Percentiles rank a stretch among this genome's conserved stretches.
Evolutionary conservation across 73 alveolate genomes (phyloP).

Genomic region (Paramecium pentaurelia): DNA sequence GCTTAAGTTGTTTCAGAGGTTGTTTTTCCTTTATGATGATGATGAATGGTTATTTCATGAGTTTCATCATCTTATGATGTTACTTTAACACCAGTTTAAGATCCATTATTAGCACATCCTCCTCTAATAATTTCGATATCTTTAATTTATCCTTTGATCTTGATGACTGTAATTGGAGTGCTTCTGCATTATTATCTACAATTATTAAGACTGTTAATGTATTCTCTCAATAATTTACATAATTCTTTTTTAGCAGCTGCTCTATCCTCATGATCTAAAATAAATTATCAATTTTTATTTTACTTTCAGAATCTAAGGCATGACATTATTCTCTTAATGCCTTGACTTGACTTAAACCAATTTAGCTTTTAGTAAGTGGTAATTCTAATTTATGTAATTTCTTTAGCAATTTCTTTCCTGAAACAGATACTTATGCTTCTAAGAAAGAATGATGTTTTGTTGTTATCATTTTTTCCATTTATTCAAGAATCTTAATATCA

Average conservation of each 20-base stretch:
- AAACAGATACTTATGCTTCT: not conserved
- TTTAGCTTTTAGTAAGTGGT: not conserved
- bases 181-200: slow-evolving; percentile 6
- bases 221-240: slow-evolving; percentile 17
- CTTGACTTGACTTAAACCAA: slow-evolving; percentile 3
- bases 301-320: slow-evolving; percentile 4
- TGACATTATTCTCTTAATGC: not conserved
- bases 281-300: not conserved
- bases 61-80: not conserved
- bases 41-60: not conserved
- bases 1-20: not conserved
- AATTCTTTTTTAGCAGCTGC: slow-evolving; percentile 5
- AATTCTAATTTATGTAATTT: not conserved
- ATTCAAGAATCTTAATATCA: not conserved
- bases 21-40: not conserved
- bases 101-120: not conserved
- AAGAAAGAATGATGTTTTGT: not conserved
- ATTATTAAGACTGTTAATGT: not conserved
- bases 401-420: not conserved
- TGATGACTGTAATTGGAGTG: slow-evolving; percentile 29
- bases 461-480: not conserved
- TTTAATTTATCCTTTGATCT: slow-evolving; percentile 38
- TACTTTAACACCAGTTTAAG: not conserved
- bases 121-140: not conserved
- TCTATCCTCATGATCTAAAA: not conserved